Conservation (phyloP, 352 stramenopile species). For the Phytophthora sojae region DNA sequence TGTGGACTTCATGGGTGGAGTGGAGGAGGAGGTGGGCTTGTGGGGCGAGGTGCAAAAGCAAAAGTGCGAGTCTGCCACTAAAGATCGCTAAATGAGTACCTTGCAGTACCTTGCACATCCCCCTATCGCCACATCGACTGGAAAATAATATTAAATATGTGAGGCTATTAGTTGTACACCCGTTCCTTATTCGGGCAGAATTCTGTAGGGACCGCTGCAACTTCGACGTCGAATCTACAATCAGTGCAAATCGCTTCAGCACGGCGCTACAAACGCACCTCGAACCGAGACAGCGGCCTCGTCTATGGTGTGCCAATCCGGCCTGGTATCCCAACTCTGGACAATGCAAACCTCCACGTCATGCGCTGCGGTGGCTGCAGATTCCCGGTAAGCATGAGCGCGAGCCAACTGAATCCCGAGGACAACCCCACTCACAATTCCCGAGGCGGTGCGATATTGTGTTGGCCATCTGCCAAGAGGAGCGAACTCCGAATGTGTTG, state of each 20-base stretch:
- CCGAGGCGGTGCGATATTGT: conserved; percentile 4
- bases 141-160: no score
- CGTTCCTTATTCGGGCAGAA: no score
- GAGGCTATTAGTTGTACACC: no score
- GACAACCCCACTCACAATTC: conserved; percentile 4
- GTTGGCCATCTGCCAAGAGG: conserved; percentile 8
- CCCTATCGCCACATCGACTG: no score
- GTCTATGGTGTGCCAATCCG: conserved; percentile 28
- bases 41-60: no score
- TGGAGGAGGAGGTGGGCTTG: no score
- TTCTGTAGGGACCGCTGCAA: conserved; percentile 1
- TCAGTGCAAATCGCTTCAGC: conserved; percentile 20
- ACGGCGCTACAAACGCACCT: neutral
- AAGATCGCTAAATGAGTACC: no score
- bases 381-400: conserved; percentile 27
- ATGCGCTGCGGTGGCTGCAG: conserved; percentile 14
- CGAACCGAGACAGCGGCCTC: conserved; percentile 7
- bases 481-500: conserved; percentile 17
- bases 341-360: conserved; percentile 11
- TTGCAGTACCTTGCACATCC: no score
- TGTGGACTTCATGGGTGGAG: no score
- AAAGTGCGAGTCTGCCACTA: no score
- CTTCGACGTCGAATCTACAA: conserved; percentile 26
- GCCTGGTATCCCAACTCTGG: neutral
- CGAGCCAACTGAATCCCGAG: conserved; percentile 29